phyloP scores from a whole-genome alignment of 163 green algal species.

The Trebouxia gelatinosa region DNA sequence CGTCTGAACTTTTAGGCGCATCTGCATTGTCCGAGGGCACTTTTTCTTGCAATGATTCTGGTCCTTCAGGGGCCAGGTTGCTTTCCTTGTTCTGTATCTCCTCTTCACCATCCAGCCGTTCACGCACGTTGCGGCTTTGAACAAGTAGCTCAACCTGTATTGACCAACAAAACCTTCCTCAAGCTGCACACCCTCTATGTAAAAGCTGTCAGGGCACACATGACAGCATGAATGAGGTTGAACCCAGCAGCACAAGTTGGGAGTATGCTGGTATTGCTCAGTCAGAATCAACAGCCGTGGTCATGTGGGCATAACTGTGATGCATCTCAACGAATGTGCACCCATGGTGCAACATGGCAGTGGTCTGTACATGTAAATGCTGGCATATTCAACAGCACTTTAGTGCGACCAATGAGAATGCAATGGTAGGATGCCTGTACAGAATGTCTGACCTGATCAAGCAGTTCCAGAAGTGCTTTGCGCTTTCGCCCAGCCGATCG shows the following conservation, averaged over 20 bases:
- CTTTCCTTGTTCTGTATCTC: no score
- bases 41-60: not conserved
- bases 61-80: not conserved
- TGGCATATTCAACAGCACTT: not conserved
- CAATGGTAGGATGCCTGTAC: not conserved
- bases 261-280: not conserved
- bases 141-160: constrained; percentile 48
- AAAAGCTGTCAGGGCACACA: not conserved
- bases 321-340: no score
- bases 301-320: not conserved
- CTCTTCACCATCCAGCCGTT: not conserved
- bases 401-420: not conserved
- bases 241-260: not conserved
- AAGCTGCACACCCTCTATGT: not conserved
- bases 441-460: constrained; percentile 49
- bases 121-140: not conserved
- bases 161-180: not conserved
- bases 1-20: constrained; percentile 4
- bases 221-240: not conserved
- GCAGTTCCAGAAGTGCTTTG: constrained; percentile 54
- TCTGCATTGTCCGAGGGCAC: not conserved
- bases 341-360: no score
- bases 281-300: not conserved
- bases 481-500: constrained; percentile 46
- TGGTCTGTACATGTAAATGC: not conserved